Base-by-base conservation (phyloP, 2,329 filamentous ascomycete species). In the Penicillium sumatraense region DNA sequence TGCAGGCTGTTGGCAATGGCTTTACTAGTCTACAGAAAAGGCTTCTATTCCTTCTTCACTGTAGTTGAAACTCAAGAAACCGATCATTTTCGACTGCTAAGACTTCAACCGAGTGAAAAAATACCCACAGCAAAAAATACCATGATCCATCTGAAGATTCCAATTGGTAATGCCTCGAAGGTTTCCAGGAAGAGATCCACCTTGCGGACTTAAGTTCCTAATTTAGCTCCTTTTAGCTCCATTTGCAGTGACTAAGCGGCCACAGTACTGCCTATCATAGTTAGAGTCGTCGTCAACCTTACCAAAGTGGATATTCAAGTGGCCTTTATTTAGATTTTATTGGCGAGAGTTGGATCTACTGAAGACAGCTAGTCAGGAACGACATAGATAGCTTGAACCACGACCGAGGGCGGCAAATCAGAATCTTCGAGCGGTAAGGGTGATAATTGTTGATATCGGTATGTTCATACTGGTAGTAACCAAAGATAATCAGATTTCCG, bases 261-360 rank as follows among this genome's bases (percentile, higher is more conserved):
- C 27, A 21, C 27, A 29, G 5, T 21, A 20, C 26, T 46, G 10
- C 42, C 42, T 46, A 31, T 31, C 11, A 21, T 31, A 11, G 42
- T 46, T 46, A 46, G 42, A 46, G 26, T 26, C 42, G 42, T 46
- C 42, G 42, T 46, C 42, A 46, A 46, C 42, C 27, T 31, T n/a
- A 31, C n/a, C 7, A 31, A 31, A 31, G 42, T 29, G 42, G 42
- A 46, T 29, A 5, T 13, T 31, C 33, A 29, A 31, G n/a, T 14
- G 16, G 41, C 5, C 16, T 9, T 31, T 20, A 3, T 6, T 11
- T 14, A n/a, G 27, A 46, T 46, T 46, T 18, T 31, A 46, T 46
- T 46, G 42, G 42, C 21, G 3, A 18, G 9, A 46, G 14, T 21
- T 8, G 42, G 18, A 46, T 46, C 27, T 46, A 45, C 26, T 45